phyloP scores from a whole-genome alignment of 2,329 filamentous ascomycete species.

The Ophiostoma sp. region DNA sequence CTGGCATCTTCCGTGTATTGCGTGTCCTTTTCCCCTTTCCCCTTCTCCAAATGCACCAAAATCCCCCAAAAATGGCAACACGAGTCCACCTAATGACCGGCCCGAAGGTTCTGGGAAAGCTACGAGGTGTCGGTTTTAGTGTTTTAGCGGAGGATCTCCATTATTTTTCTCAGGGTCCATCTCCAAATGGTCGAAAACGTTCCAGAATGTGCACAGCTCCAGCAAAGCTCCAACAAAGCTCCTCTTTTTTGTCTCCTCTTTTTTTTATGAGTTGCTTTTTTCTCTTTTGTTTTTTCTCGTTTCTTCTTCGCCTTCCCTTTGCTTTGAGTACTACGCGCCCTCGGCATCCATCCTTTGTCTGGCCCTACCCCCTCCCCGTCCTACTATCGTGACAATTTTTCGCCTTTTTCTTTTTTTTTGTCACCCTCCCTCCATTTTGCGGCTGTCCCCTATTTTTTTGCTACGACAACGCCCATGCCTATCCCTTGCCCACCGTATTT shows the following conservation, averaged over 20 bases:
- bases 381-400: slow-evolving; percentile 10
- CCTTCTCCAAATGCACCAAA: neutral
- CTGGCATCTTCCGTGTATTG: slow-evolving; percentile 11
- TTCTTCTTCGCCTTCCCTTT: neutral
- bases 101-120: neutral
- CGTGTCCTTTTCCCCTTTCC: neutral
- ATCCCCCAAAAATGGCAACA: slow-evolving; percentile 5
- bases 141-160: neutral
- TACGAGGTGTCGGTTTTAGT: neutral
- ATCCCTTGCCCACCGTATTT: neutral
- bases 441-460: neutral
- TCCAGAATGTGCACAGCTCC: slow-evolving; percentile 9
- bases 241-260: slow-evolving; percentile 15
- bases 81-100: neutral
- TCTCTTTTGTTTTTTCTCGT: neutral
- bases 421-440: neutral
- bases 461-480: slow-evolving; percentile 16
- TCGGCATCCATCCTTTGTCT: neutral
- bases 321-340: neutral
- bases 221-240: neutral
- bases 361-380: neutral
- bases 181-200: neutral
- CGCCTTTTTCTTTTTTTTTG: neutral
- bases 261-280: slow-evolving; percentile 3
- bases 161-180: neutral